Evolutionary conservation across 352 stramenopile genomes (phyloP).

Genomic region (Phytophthora pinifolia): DNA sequence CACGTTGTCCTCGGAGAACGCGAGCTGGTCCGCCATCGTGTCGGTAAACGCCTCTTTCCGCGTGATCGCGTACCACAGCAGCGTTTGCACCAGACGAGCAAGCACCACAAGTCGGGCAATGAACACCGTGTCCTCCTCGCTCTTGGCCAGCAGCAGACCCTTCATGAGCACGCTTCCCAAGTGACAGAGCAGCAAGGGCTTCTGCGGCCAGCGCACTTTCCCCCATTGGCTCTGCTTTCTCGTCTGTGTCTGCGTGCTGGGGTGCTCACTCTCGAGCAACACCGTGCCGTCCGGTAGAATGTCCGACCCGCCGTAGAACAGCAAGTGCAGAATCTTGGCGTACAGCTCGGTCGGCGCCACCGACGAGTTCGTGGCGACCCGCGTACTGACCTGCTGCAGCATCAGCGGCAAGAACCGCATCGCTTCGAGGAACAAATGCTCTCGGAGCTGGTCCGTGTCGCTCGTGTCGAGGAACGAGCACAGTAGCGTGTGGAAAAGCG

Average conservation of each 20-base stretch:
- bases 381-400: constrained; percentile 51
- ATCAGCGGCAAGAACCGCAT: constrained; percentile 80
- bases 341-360: constrained; percentile 26
- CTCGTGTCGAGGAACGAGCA: constrained; percentile 70
- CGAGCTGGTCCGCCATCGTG: constrained; percentile 58
- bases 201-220: constrained; percentile 76
- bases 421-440: constrained; percentile 64
- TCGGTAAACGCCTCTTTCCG: constrained; percentile 59
- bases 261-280: constrained; percentile 72
- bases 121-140: constrained; percentile 55
- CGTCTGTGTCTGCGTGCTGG: constrained; percentile 85
- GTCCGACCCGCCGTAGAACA: constrained; percentile 79
- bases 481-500: constrained; percentile 78
- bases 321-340: constrained; percentile 55
- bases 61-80: constrained; percentile 77
- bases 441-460: constrained; percentile 60
- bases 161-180: constrained; percentile 76
- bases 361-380: constrained; percentile 29
- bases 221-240: constrained; percentile 85
- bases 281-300: constrained; percentile 65
- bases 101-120: constrained; percentile 66
- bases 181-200: constrained; percentile 73
- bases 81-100: constrained; percentile 68
- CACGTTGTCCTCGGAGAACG: constrained; percentile 55
- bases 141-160: constrained; percentile 61